Evolutionary conservation across 305 asterid genomes (phyloP).

Genomic region (Salvia sclarea): DNA sequence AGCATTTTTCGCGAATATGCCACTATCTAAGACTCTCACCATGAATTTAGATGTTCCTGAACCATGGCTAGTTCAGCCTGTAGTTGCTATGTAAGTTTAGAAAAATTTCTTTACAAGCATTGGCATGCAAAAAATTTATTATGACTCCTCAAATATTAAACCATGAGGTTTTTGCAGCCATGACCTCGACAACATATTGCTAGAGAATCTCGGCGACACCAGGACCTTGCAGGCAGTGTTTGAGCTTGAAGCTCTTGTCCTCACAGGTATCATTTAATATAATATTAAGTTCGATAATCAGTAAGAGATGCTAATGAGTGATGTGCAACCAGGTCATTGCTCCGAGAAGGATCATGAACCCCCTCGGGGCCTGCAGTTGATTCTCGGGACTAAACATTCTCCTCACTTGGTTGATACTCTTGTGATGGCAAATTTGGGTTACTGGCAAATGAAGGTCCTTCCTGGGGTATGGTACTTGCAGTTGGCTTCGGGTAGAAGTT

Average conservation of each 20-base stretch:
- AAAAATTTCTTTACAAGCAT: background rate
- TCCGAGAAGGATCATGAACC: constrained; percentile 98
- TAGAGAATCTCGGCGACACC: constrained; percentile 88
- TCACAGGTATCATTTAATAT: constrained; percentile 62
- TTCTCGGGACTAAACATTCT: constrained; percentile 83
- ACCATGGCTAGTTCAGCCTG: constrained; percentile 98
- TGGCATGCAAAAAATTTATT: background rate
- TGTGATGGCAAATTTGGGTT: constrained; percentile 99
- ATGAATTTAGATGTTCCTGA: constrained; percentile 99
- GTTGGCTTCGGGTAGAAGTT: constrained; percentile 98
- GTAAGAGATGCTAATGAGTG: constrained; percentile 34
- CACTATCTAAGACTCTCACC: constrained; percentile 93
- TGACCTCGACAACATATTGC: constrained; percentile 95
- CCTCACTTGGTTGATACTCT: constrained; percentile 98
- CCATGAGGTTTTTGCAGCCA: constrained; percentile 55
- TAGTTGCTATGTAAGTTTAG: constrained; percentile 79
- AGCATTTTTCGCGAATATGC: constrained; percentile 99
- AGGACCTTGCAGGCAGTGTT: constrained; percentile 92
- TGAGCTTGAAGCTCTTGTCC: constrained; percentile 98
- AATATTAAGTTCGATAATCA: constrained; percentile 26
- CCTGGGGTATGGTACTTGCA: constrained; percentile 99
- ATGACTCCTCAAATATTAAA: constrained; percentile 2
- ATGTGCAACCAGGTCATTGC: constrained; percentile 76
- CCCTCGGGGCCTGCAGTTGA: constrained; percentile 95
- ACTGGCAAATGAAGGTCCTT: constrained; percentile 98